Base-by-base conservation (phyloP, 441 rosid genomes). In the Populus tomentosa region DNA sequence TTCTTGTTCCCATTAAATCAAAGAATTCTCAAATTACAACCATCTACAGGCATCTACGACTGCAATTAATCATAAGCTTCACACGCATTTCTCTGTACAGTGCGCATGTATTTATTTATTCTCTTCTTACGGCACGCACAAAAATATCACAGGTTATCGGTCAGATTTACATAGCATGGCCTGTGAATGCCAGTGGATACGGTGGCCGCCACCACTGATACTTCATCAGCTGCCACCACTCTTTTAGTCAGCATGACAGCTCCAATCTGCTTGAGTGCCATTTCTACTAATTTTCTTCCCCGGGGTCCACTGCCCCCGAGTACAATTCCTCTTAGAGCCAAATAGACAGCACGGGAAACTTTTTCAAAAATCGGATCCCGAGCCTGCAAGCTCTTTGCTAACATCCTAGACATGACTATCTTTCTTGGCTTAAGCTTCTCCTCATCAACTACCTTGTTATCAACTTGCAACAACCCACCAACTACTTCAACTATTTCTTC, bases 361-460 rank as follows among this genome's bases (percentile, higher is more conserved):
- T 87, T 94, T 68, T 86, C 90, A 67, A 92, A 96, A 72, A 96
- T 86, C 10, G 91, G 86, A 81, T 94, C 95, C 36, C 97, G 94
- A 32, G 90, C 92, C 75, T 83, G 92, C 84, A 96, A 84, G 83
- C 97, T 91, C 90, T 87, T 96, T 11, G 85, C 90, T 75, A 96
- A 65, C 85, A 88, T 87, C 77, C 90, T 87, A 71, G 78, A 84
- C 96, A 94, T 90, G 67, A 94, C 79, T 16, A 63, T 80, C 83
- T 91, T 92, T 85, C 89, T 89, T 2, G 84, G 70, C 67, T 80
- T 83, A 79, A 80, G 83, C 77, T 85, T 81, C 82, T 85, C 83
- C 2, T 74, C 9, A 16, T 81, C 79, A 28, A 28, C 30, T 28
- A 28, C 30, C 30, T 2, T 28, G 30, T 28, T 4, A 28, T 28